Evolutionary conservation across 2,329 filamentous ascomycete species (phyloP).

Genomic region (Claviceps quebecensis): DNA sequence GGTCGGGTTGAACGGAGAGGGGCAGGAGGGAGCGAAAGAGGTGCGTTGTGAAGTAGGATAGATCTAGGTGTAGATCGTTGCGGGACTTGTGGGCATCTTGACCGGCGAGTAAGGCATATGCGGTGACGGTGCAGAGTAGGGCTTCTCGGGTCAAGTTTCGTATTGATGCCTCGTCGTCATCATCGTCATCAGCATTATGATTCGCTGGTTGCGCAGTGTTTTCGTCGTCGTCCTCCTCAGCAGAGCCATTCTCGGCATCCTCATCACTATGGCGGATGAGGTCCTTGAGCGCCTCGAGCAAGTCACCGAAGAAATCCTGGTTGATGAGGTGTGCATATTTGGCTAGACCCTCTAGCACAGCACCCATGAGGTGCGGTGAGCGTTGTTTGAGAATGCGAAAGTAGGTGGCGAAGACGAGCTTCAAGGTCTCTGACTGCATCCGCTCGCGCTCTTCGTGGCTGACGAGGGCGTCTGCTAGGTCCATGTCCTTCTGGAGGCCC

Average conservation of each 20-base stretch:
- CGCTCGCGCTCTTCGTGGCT: conserved; percentile 84
- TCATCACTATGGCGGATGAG: conserved; percentile 65
- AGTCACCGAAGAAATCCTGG: conserved; percentile 94
- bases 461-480: conserved; percentile 78
- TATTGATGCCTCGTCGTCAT: conserved; percentile 30
- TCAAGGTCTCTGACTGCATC: conserved; percentile 90
- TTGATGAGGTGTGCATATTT: conserved; percentile 96
- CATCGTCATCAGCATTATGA: neutral
- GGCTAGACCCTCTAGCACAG: conserved; percentile 83
- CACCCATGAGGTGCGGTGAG: conserved; percentile 79
- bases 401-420: conserved; percentile 89
- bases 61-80: conserved; percentile 69
- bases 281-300: conserved; percentile 88
- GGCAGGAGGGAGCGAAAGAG: conserved; percentile 77
- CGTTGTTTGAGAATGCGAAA: conserved; percentile 85
- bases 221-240: conserved; percentile 17
- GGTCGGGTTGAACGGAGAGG: conserved; percentile 66
- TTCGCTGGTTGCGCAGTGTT: neutral
- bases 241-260: conserved; percentile 31
- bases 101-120: conserved; percentile 87
- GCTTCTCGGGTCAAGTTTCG: conserved; percentile 75
- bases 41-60: conserved; percentile 89
- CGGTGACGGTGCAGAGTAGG: conserved; percentile 88
- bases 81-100: conserved; percentile 84
- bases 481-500: conserved; percentile 82